Conservation (phyloP, 441 rosid species). For the Erodium moschatum region DNA sequence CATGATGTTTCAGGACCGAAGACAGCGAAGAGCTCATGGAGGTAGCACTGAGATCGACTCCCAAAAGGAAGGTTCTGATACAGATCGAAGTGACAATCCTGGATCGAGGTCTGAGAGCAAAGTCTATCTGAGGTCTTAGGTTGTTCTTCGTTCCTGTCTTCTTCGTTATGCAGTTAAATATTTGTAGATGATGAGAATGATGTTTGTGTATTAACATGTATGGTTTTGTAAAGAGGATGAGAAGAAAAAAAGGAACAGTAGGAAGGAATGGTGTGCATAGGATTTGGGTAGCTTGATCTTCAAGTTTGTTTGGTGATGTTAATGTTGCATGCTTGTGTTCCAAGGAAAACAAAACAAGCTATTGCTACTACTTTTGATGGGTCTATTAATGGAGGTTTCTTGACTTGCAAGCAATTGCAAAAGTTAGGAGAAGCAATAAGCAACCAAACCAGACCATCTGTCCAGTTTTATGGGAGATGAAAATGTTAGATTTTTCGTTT, state of each 20-base stretch:
- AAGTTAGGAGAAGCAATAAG: too few species aligned
- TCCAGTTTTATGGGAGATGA: too few species aligned
- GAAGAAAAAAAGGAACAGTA: neutral
- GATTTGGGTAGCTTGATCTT: constrained; percentile 18
- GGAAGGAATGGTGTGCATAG: constrained; percentile 27
- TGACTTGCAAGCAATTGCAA: too few species aligned
- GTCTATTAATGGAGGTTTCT: too few species aligned
- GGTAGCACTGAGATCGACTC: constrained; percentile 62
- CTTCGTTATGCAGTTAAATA: neutral
- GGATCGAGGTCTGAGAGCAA: constrained; percentile 61
- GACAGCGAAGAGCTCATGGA: constrained; percentile 46
- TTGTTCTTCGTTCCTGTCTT: neutral
- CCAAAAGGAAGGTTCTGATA: constrained; percentile 65
- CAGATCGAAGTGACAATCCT: constrained; percentile 51
- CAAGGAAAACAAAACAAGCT: neutral
- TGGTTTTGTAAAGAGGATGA: constrained; percentile 16
- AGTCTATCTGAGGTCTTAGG: constrained; percentile 9
- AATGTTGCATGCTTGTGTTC: neutral
- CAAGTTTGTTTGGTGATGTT: constrained; percentile 18
- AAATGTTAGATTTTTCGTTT: too few species aligned
- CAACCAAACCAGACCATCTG: too few species aligned
- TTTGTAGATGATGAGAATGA: constrained; percentile 32
- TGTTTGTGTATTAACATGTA: constrained; percentile 27
- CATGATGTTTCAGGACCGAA: constrained; percentile 50
- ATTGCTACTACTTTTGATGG: too few species aligned